Conservation (phyloP, 1,139 yeast species). For the Suhomyces terraborum region DNA sequence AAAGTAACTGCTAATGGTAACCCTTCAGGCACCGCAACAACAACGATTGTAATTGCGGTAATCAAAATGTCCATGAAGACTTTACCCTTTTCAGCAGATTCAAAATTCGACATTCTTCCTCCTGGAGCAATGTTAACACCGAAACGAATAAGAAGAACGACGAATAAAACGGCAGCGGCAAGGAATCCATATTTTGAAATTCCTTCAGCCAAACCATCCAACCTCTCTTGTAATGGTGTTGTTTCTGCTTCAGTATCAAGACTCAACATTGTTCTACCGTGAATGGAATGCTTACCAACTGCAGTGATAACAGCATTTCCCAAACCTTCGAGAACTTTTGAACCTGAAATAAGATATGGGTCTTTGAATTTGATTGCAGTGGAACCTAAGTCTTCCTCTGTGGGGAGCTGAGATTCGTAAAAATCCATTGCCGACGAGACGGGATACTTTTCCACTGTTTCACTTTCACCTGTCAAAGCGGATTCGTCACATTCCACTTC, state of each 20-base stretch:
- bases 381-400: slow-evolving; percentile 54
- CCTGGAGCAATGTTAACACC: slow-evolving; percentile 63
- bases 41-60: slow-evolving; percentile 88
- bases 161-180: slow-evolving; percentile 76
- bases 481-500: slow-evolving; percentile 89
- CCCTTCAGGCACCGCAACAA: slow-evolving; percentile 98
- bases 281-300: slow-evolving; percentile 84
- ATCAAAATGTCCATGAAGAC: slow-evolving; percentile 82
- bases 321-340: slow-evolving; percentile 80
- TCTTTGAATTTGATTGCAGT: slow-evolving; percentile 52
- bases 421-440: slow-evolving; percentile 49
- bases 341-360: slow-evolving; percentile 89
- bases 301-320: slow-evolving; percentile 88
- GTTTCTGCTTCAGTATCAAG: slow-evolving; percentile 72
- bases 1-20: slow-evolving; percentile 94
- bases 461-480: slow-evolving; percentile 91
- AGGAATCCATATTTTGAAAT: slow-evolving; percentile 91
- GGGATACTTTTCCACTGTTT: slow-evolving; percentile 69
- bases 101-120: slow-evolving; percentile 43
- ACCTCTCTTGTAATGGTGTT: slow-evolving; percentile 86
- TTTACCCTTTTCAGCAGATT: slow-evolving; percentile 79
- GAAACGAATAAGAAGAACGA: slow-evolving; percentile 77
- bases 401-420: slow-evolving; percentile 31
- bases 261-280: slow-evolving; percentile 88
- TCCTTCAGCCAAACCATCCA: slow-evolving; percentile 83